phyloP scores from a whole-genome alignment of 306 rosid species.

The Notholithocarpus densiflorus region DNA sequence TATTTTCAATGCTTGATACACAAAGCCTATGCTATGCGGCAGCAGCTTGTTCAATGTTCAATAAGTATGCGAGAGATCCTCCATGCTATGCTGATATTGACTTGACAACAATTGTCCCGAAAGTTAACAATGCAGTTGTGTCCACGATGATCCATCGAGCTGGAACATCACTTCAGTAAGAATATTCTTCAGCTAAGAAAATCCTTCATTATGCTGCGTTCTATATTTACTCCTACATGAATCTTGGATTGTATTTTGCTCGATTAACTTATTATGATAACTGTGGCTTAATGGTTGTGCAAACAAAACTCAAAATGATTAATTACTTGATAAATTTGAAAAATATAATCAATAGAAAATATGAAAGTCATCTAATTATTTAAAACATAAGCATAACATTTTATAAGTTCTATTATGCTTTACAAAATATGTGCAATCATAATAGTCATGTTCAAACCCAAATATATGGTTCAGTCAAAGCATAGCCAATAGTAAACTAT shows the following conservation, averaged over 20 bases:
- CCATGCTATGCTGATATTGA: constrained; percentile 80
- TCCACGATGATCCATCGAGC: constrained; percentile 95
- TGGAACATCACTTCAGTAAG: constrained; percentile 81
- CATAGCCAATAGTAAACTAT: too few species aligned
- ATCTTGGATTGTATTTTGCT: neutral
- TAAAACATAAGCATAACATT: too few species aligned
- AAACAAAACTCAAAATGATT: too few species aligned
- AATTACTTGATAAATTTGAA: neutral
- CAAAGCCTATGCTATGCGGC: constrained; percentile 87
- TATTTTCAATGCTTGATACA: constrained; percentile 89
- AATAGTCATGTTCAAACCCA: too few species aligned
- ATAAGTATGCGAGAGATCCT: constrained; percentile 92
- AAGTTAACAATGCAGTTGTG: constrained; percentile 93
- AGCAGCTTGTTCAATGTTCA: constrained; percentile 82
- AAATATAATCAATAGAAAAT: too few species aligned
- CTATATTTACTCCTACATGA: neutral
- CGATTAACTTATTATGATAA: neutral
- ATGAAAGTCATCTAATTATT: too few species aligned
- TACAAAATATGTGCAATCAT: too few species aligned
- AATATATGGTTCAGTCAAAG: too few species aligned
- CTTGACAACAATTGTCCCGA: constrained; percentile 73
- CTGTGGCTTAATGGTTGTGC: neutral
- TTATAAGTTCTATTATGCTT: too few species aligned
- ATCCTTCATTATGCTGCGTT: neutral
- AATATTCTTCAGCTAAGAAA: neutral